Base-by-base conservation (phyloP, 768 basidiomycete species). In the Ramaria rubella region DNA sequence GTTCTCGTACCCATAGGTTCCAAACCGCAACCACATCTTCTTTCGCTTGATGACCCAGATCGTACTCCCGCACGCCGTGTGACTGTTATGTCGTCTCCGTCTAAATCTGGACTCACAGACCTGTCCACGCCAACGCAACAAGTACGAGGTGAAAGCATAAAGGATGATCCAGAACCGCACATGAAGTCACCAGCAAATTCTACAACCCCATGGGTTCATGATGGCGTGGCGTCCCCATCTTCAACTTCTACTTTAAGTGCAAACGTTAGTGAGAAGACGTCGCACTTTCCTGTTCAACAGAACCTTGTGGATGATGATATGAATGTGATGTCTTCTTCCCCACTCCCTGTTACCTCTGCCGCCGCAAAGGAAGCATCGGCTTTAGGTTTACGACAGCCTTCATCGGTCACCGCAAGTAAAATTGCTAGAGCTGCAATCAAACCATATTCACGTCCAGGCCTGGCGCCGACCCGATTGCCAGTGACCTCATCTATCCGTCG, bases 1-100 rank as follows among this genome's bases (percentile, higher is more conserved):
- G 36, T 58, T 31, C 31, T 29, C n/a, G 36, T 31, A 15, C 29
- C 57, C 23, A 21, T 82, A 81, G n/a, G n/a, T n/a, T n/a, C n/a
- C n/a, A n/a, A n/a, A n/a, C n/a, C n/a, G n/a, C 57, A 36, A 15
- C 58, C 66, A 31, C 69, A 68, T 11, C 56, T 70, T 63, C 44
- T 62, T 69, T 54, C 70, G 65, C 51, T 55, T 63, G 43, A 76
- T 45, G 76, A 81, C 38, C 65, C 71, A 9, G 61, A 65, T 49
- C 77, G 77, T 42, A 83, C 85, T 4, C 86, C 86, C 38, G 85
- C 86, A 2, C 78, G 81, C 46, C 76, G 86, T 19, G 46, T 50
- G 17, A 24, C 45, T 62, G 56, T n/a, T 44, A 56, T 42, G 58
- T 59, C 61, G 63, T 60, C 31, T 61, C 61, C 43, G 21, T 44